Evolutionary conservation across 2,329 filamentous ascomycete genomes (phyloP).

Genomic region (Tolypocladium capitatum): DNA sequence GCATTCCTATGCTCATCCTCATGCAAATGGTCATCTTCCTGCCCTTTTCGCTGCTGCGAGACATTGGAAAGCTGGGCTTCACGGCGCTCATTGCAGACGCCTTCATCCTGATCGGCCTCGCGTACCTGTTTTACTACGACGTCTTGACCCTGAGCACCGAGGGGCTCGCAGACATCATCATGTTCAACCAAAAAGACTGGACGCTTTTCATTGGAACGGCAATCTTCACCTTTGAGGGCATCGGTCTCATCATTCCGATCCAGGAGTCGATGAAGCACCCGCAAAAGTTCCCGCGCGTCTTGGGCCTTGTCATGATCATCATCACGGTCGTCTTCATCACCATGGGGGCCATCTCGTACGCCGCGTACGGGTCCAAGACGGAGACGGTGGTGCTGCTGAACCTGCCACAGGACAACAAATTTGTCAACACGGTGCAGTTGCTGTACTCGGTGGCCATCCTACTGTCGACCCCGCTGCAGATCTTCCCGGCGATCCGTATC

Average conservation of each 20-base stretch:
- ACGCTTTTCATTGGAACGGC: slow-evolving; percentile 97
- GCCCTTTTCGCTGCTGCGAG: slow-evolving; percentile 82
- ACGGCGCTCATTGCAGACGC: slow-evolving; percentile 86
- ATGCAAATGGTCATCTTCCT: slow-evolving; percentile 94
- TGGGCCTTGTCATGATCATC: slow-evolving; percentile 85
- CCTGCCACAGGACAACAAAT: slow-evolving; percentile 84
- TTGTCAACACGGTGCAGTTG: slow-evolving; percentile 93
- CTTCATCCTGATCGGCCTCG: slow-evolving; percentile 83
- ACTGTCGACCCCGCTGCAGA: slow-evolving; percentile 85
- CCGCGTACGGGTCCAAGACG: slow-evolving; percentile 86
- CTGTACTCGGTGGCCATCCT: slow-evolving; percentile 97
- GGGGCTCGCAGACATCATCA: slow-evolving; percentile 71
- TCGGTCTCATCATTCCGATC: slow-evolving; percentile 94
- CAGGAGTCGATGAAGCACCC: slow-evolving; percentile 94
- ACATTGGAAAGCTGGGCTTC: slow-evolving; percentile 94
- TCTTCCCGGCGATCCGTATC: slow-evolving; percentile 96
- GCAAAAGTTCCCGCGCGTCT: slow-evolving; percentile 76
- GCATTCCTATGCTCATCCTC: slow-evolving; percentile 80
- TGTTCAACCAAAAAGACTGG: slow-evolving; percentile 88
- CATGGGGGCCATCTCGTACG: slow-evolving; percentile 89
- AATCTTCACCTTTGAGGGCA: slow-evolving; percentile 97
- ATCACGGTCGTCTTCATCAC: slow-evolving; percentile 84
- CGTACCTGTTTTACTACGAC: slow-evolving; percentile 95
- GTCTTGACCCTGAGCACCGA: slow-evolving; percentile 65
- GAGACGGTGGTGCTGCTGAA: slow-evolving; percentile 96